Evolutionary conservation across 371 early-diverging fungal genomes (phyloP).

Genomic region (Mortierella sp.): DNA sequence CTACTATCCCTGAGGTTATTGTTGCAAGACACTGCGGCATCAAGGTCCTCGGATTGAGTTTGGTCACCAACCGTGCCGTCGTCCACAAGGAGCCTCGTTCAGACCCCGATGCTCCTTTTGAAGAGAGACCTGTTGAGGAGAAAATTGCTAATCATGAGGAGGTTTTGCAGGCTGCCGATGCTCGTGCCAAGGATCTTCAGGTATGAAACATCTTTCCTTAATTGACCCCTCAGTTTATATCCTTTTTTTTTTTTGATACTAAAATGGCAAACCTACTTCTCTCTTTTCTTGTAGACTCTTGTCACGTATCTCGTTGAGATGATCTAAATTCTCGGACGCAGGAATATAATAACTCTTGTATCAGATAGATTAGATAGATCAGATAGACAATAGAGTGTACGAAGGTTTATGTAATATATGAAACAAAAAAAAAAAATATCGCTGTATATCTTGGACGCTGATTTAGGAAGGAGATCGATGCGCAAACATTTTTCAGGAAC

Average conservation of each 20-base stretch:
- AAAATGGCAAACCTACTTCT: not conserved
- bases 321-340: conserved; percentile 28
- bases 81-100: conserved; percentile 75
- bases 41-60: conserved; percentile 84
- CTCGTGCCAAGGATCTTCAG: conserved; percentile 83
- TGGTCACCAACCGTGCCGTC: conserved; percentile 90
- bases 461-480: too few relatives aligned
- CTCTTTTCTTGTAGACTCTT: conserved; percentile 25
- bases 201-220: conserved; percentile 17
- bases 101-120: conserved; percentile 66
- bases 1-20: conserved; percentile 96
- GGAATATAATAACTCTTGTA: too few relatives aligned
- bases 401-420: too few relatives aligned
- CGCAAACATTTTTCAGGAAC: too few relatives aligned
- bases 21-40: conserved; percentile 93
- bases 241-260: not conserved
- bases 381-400: too few relatives aligned
- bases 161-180: conserved; percentile 84
- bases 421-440: too few relatives aligned
- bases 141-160: conserved; percentile 88
- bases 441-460: too few relatives aligned
- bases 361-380: too few relatives aligned
- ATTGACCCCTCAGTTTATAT: not conserved
- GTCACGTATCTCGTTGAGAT: conserved; percentile 56
- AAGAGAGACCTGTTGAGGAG: conserved; percentile 64